These are phyloP conservation scores for Axilococcus clingmanii DNA, from an alignment of 139 green algal genomes.

Conservation along the genomic window DNA sequence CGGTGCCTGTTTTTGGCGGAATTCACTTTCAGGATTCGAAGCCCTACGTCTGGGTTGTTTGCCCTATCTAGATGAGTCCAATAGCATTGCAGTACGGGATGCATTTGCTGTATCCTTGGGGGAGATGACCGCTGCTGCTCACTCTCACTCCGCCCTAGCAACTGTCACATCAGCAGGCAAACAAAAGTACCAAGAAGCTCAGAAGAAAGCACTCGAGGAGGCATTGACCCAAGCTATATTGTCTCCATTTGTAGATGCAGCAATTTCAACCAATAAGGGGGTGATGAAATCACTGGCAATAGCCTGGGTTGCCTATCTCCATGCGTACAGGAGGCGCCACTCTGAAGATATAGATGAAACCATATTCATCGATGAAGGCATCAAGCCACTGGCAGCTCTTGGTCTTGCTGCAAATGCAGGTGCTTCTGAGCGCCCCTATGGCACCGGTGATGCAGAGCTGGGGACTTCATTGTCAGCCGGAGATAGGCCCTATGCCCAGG, in stretches of 20 bases:
- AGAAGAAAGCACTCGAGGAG: conserved; percentile 32
- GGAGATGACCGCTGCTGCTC: conserved; percentile 38
- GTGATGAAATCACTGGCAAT: conserved; percentile 32
- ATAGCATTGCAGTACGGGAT: conserved; percentile 32
- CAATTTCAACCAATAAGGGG: conserved; percentile 18
- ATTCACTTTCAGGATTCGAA: conserved; percentile 40
- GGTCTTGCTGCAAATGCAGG: conserved; percentile 12
- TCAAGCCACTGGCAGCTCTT: conserved; percentile 26
- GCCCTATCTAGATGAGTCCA: conserved; percentile 19
- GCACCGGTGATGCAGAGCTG: conserved; percentile 22
- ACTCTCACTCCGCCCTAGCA: conserved; percentile 3
- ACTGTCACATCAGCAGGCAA: conserved; percentile 34
- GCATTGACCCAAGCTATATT: conserved; percentile 36
- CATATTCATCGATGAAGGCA: conserved; percentile 41
- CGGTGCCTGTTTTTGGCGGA: conserved; percentile 45
- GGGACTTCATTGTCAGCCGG: conserved; percentile 24
- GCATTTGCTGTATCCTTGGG: conserved; percentile 45
- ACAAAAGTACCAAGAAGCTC: conserved; percentile 34
- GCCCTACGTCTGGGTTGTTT: conserved; percentile 31
- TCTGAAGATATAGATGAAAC: conserved; percentile 8
- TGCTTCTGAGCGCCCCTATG: conserved; percentile 1
- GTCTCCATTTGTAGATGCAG: conserved; percentile 49
- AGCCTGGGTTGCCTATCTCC: conserved; percentile 51
- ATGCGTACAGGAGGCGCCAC: conserved; percentile 7
- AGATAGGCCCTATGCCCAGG: conserved; percentile 51